A percentile compares a stretch with the other conserved stretches of the same genome.
Conservation (phyloP, 2,329 filamentous ascomycete species). For the Bipolaris victoriae region DNA sequence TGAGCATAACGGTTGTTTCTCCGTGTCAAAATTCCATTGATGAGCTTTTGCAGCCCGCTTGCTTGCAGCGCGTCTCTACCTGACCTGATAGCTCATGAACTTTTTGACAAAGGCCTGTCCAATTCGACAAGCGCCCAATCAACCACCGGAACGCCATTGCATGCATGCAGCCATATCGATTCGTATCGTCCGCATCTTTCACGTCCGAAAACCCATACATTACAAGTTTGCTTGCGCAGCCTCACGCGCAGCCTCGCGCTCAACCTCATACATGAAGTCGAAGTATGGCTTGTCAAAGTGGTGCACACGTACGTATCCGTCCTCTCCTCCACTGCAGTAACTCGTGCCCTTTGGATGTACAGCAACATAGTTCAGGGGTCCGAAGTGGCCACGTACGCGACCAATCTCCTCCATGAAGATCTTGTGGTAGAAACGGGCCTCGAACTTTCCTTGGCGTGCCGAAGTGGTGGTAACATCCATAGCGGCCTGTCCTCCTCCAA, state of each 20-base stretch:
- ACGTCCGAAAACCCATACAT: slow-evolving; percentile 22
- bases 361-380: slow-evolving; percentile 93
- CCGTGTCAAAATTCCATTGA: slow-evolving; percentile 14
- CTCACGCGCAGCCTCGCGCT: slow-evolving; percentile 77
- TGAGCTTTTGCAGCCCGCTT: slow-evolving; percentile 10
- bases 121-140: slow-evolving; percentile 22
- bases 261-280: slow-evolving; percentile 98
- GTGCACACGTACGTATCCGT: slow-evolving; percentile 97
- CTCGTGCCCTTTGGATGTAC: slow-evolving; percentile 88
- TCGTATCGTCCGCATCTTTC: slow-evolving; percentile 23
- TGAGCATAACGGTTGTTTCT: background rate
- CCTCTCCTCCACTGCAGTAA: slow-evolving; percentile 95
- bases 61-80: slow-evolving; percentile 8
- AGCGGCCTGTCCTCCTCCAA: slow-evolving; percentile 96
- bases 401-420: slow-evolving; percentile 99
- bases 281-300: slow-evolving; percentile 99
- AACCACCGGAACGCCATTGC: slow-evolving; percentile 46
- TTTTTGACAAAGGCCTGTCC: slow-evolving; percentile 20
- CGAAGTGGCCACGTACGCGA: slow-evolving; percentile 95
- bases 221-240: slow-evolving; percentile 50
- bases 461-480: slow-evolving; percentile 98
- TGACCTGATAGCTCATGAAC: slow-evolving; percentile 17
- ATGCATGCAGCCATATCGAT: slow-evolving; percentile 41
- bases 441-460: slow-evolving; percentile 96
- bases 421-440: slow-evolving; percentile 99